phyloP scores from a whole-genome alignment of 2,329 filamentous ascomycete species.

The Dactylellina sp. region DNA sequence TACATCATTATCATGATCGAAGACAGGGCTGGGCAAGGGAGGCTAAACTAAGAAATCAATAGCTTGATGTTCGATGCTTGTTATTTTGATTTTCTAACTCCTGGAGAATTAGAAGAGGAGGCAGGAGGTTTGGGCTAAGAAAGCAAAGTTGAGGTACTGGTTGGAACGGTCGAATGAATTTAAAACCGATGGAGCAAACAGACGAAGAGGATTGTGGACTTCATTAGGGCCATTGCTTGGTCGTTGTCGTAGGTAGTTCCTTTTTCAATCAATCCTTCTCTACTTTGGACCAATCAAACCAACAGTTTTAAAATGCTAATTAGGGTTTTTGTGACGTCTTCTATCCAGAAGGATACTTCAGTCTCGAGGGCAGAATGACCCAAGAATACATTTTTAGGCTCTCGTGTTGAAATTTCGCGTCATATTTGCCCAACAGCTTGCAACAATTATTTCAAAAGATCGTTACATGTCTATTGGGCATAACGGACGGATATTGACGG shows the following conservation, averaged over 20 bases:
- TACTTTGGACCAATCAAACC: neutral
- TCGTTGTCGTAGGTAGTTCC: neutral
- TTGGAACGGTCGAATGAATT: neutral
- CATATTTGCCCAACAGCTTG: slow-evolving; percentile 10
- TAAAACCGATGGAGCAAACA: neutral
- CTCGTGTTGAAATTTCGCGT: slow-evolving; percentile 35
- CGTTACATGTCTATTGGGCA: slow-evolving; percentile 7
- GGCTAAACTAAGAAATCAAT: too few species aligned
- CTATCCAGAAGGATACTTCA: too few species aligned
- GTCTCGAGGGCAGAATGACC: too few species aligned
- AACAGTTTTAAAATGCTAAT: too few species aligned
- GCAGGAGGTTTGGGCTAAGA: neutral
- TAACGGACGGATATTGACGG: slow-evolving; percentile 45
- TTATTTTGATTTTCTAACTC: too few species aligned
- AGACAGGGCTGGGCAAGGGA: too few species aligned
- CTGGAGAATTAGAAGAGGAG: neutral
- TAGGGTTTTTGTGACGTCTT: too few species aligned
- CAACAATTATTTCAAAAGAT: slow-evolving; percentile 30
- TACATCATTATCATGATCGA: too few species aligned
- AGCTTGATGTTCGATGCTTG: too few species aligned
- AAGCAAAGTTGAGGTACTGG: neutral
- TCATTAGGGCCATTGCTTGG: neutral
- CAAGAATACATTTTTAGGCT: too few species aligned
- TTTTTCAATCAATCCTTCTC: neutral
- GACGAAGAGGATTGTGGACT: neutral